Conservation (phyloP, 768 basidiomycete species). For the Tylopilus plumbeoviolaceoides region DNA sequence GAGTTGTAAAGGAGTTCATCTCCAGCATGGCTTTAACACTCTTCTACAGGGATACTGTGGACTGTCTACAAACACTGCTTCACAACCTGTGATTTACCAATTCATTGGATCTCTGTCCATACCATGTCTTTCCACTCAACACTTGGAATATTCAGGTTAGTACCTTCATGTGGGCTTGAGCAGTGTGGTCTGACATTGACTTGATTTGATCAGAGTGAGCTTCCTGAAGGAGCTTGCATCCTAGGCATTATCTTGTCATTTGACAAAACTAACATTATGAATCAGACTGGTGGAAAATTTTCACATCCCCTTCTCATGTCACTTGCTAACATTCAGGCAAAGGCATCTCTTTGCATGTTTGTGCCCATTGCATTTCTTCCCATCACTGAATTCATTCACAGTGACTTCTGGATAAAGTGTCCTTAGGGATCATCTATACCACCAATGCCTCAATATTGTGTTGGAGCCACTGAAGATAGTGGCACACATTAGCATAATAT, state of each 20-base stretch:
- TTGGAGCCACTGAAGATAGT: conserved; percentile 14
- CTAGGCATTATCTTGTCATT: too few species aligned
- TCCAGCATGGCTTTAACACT: not conserved
- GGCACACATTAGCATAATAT: conserved; percentile 13
- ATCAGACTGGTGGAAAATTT: not conserved
- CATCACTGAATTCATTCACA: conserved; percentile 19
- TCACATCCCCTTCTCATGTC: not conserved
- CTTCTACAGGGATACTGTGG: not conserved
- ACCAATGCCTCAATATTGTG: conserved; percentile 17
- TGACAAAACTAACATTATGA: too few species aligned
- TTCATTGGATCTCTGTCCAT: conserved; percentile 8
- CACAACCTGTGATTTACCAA: conserved; percentile 4
- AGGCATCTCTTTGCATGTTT: not conserved
- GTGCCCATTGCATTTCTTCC: not conserved
- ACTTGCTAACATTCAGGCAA: not conserved
- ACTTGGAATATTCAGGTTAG: conserved; percentile 28
- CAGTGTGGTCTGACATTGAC: too few species aligned
- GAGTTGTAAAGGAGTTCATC: too few species aligned
- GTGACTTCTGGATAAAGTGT: conserved; percentile 5
- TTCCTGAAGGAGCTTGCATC: too few species aligned
- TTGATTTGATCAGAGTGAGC: not conserved
- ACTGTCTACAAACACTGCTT: not conserved
- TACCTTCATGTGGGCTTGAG: not conserved
- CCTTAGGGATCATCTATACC: conserved; percentile 16
- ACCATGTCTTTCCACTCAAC: conserved; percentile 6